Percentiles rank a stretch among this genome's conserved stretches.
These are phyloP conservation scores for Fusarium redolens DNA, from an alignment of 2,329 filamentous ascomycete genomes.

Conservation along the genomic window DNA sequence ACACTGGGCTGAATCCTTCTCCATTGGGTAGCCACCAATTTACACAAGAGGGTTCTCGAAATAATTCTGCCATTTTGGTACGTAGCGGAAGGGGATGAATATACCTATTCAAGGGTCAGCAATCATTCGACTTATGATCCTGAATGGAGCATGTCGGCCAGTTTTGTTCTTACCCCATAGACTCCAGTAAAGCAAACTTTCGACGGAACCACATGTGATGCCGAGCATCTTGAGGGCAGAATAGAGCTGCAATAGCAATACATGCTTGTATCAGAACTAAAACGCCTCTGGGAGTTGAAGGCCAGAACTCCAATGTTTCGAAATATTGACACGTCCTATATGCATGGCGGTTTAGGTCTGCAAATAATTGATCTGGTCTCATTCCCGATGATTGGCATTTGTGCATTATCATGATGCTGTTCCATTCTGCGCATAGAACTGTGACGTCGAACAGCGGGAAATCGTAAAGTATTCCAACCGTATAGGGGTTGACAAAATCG, in stretches of 20 bases:
- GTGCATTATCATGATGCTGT: slow-evolving; percentile 84
- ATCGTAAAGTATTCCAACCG: slow-evolving; percentile 75
- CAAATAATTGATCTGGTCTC: slow-evolving; percentile 60
- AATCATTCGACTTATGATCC: not conserved
- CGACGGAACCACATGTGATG: slow-evolving; percentile 83
- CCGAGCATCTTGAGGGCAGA: slow-evolving; percentile 78
- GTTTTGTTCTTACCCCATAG: slow-evolving; percentile 72
- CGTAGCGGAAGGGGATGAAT: slow-evolving; percentile 83
- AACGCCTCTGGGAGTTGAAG: slow-evolving; percentile 74
- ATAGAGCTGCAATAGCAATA: slow-evolving; percentile 80
- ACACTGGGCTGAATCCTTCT: slow-evolving; percentile 77
- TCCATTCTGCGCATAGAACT: slow-evolving; percentile 79
- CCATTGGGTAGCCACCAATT: slow-evolving; percentile 92
- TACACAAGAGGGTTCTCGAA: slow-evolving; percentile 75
- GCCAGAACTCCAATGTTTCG: slow-evolving; percentile 80
- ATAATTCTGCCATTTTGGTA: slow-evolving; percentile 78
- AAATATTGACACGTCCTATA: slow-evolving; percentile 81
- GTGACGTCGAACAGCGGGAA: slow-evolving; percentile 80
- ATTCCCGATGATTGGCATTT: slow-evolving; percentile 75
- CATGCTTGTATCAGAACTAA: slow-evolving; percentile 80
- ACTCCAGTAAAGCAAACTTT: slow-evolving; percentile 83
- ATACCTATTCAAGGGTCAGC: slow-evolving; percentile 67
- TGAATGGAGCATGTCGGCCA: not conserved
- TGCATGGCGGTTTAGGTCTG: slow-evolving; percentile 71
- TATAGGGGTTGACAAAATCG: slow-evolving; percentile 80